Percentiles rank a stretch among this genome's conserved stretches.
Evolutionary conservation across 805 yeast species (phyloP).

Genomic region (Myxozyma lipomycoides): DNA sequence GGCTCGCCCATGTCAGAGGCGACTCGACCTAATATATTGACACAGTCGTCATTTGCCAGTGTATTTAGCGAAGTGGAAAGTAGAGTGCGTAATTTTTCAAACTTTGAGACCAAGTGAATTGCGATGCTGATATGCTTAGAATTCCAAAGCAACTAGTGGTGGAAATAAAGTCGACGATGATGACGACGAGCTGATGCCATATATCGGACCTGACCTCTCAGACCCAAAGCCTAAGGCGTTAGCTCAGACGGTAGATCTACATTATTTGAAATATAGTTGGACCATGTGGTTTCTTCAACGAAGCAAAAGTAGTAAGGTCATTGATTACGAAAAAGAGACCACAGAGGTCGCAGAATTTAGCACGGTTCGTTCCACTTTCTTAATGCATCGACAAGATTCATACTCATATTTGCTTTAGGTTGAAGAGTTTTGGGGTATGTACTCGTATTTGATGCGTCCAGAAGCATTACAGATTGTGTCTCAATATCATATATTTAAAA

Average conservation of each 20-base stretch:
- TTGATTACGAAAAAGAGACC: conserved; percentile 82
- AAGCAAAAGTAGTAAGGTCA: conserved; percentile 62
- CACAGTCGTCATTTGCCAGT: conserved; percentile 6
- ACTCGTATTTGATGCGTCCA: conserved; percentile 86
- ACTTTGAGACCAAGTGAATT: too few species aligned
- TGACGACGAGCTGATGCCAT: conserved; percentile 2
- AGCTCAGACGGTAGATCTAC: conserved; percentile 37
- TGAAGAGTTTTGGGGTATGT: conserved; percentile 98
- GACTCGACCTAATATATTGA: neutral
- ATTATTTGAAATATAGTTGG: conserved; percentile 89
- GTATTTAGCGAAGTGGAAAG: conserved; percentile 1
- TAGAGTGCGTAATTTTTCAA: too few species aligned
- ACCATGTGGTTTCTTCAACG: conserved; percentile 96
- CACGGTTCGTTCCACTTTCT: conserved; percentile 39
- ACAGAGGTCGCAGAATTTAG: conserved; percentile 87
- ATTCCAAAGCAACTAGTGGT: too few species aligned
- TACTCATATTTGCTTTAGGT: conserved; percentile 41
- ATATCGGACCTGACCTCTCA: neutral
- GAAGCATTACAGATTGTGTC: conserved; percentile 83
- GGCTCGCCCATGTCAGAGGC: neutral
- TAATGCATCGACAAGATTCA: neutral
- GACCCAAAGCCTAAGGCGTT: neutral
- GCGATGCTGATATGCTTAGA: too few species aligned
- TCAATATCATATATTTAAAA: conserved; percentile 94
- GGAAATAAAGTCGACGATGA: conserved; percentile 1